Evolutionary conservation across 2,329 filamentous ascomycete species (phyloP).

Genomic region (Gnomoniopsis sp.): DNA sequence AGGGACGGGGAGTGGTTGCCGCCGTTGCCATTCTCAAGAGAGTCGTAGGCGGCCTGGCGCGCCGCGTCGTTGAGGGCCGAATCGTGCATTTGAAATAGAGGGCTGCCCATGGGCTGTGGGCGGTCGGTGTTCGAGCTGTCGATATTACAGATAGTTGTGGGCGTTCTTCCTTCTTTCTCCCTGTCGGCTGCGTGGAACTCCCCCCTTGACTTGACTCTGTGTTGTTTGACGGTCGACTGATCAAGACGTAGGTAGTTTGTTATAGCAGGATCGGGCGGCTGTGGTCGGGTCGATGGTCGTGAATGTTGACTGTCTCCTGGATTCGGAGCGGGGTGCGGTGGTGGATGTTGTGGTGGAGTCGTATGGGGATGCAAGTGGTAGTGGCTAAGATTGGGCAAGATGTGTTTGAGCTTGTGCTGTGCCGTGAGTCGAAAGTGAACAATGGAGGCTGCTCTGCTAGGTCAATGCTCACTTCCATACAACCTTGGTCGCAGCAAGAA

Average conservation of each 20-base stretch:
- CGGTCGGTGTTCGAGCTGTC: background rate
- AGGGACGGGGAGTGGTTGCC: slow-evolving; percentile 15
- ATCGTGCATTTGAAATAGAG: slow-evolving; percentile 18
- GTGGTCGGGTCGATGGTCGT: background rate
- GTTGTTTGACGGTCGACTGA: background rate
- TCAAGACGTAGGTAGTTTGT: background rate
- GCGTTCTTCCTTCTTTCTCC: background rate
- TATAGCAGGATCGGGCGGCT: background rate
- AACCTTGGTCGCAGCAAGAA: too few species aligned
- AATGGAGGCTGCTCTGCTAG: background rate
- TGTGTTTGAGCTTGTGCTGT: background rate
- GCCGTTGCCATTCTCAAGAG: background rate
- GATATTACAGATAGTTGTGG: background rate
- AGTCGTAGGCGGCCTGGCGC: slow-evolving; percentile 1
- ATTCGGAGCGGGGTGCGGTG: background rate
- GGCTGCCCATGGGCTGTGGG: background rate
- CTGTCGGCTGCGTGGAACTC: background rate
- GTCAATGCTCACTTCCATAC: too few species aligned
- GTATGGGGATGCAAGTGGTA: background rate
- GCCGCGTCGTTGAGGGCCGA: slow-evolving; percentile 6
- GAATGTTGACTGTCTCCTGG: background rate
- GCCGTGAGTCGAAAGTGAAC: background rate
- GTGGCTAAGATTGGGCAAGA: background rate
- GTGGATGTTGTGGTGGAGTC: slow-evolving; percentile 7
- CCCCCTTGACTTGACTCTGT: background rate